Conservation (phyloP, 2,329 filamentous ascomycete genomes). For the Curvularia hawaiiensis region DNA sequence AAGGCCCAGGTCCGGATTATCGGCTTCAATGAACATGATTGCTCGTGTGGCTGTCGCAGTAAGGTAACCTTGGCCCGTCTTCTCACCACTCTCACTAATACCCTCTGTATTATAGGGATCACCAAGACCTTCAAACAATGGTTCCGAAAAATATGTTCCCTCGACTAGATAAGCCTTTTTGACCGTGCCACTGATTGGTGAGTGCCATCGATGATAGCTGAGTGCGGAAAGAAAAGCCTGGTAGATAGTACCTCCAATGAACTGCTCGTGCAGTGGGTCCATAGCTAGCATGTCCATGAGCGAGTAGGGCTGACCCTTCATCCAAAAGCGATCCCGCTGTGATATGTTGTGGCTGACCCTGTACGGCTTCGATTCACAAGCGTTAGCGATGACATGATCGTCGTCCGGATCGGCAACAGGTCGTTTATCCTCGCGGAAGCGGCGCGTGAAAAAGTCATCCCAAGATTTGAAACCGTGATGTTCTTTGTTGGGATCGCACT, state of each 20-base stretch:
- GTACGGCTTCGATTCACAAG: slow-evolving; percentile 68
- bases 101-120: slow-evolving; percentile 49
- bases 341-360: slow-evolving; percentile 57
- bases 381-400: slow-evolving; percentile 62
- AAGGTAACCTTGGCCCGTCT: slow-evolving; percentile 67
- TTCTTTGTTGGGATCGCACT: slow-evolving; percentile 61
- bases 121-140: slow-evolving; percentile 56
- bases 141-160: slow-evolving; percentile 72
- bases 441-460: slow-evolving; percentile 73
- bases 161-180: slow-evolving; percentile 62
- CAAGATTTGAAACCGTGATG: slow-evolving; percentile 69
- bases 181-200: slow-evolving; percentile 68
- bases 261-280: slow-evolving; percentile 59
- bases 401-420: slow-evolving; percentile 65
- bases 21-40: slow-evolving; percentile 72
- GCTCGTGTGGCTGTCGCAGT: slow-evolving; percentile 71
- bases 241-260: slow-evolving; percentile 69
- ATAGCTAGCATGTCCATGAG: slow-evolving; percentile 66
- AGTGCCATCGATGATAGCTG: slow-evolving; percentile 75
- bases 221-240: slow-evolving; percentile 72
- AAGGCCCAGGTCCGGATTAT: slow-evolving; percentile 69
- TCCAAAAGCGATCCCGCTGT: slow-evolving; percentile 67
- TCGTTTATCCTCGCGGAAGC: slow-evolving; percentile 59
- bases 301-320: slow-evolving; percentile 72
- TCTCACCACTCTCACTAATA: slow-evolving; percentile 47